Base-by-base conservation (phyloP, 23 red algal genomes). In the Chondrus crispus region DNA sequence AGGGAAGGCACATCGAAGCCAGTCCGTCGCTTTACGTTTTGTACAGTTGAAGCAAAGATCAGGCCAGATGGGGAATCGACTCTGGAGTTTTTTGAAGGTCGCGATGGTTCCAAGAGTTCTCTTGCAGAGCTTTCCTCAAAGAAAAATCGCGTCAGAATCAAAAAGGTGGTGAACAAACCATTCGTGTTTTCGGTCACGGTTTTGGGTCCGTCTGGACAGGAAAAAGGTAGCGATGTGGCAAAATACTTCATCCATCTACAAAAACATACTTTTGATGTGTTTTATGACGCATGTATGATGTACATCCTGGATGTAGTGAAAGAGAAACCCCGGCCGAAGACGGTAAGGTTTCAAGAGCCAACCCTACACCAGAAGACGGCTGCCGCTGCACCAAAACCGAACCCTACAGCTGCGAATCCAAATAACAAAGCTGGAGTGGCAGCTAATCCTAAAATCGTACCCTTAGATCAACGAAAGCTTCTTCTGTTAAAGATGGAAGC, bases 241-340 rank as follows among this genome's bases (percentile, higher is more conserved):
- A 66, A 66, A 32, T 66, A 66, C 60, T 66, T 66, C 35, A 66
- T 66, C 60, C 60, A 66, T 66, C 35, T 66, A 66, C 60, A 32
- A 32, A 22, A 66, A 32, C 26, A 32, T 66, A 66, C 60, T 9
- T 66, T 66, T 66, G 26, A 66, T 22, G 60, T 66, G 6, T 66
- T 66, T 66, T 66, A 66, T 32, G 60, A 66, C 60, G 60, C 60
- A 6, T 66, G 60, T n/a, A 22, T 66, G 9, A 66, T 32, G 60
- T 66, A 32, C 18, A 66, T 66, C 35, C 60, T 66, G 9, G 60
- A 66, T 32, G 26, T 66, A 32, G 60, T 66, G 26, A 7, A 22
- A 22, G 60, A 66, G 35, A 66, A 66, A 66, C 26, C 26, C 35
- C 60, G 60, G 26, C 60, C 60, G 18, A 9, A 22, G 8, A 32